Conservation (phyloP, 441 rosid species). For the Erodium texanum region DNA sequence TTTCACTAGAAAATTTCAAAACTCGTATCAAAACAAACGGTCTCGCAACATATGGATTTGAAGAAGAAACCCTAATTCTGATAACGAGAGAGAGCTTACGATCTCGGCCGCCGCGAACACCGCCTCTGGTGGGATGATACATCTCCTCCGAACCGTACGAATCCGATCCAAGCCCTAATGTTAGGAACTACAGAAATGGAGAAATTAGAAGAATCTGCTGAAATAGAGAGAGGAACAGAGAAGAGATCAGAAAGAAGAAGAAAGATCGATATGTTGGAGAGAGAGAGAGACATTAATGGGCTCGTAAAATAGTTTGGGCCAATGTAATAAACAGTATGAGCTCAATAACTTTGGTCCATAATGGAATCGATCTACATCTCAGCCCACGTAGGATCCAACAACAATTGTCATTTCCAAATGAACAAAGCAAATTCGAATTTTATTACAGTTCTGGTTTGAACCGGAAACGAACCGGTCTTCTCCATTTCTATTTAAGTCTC, state of each 20-base stretch:
- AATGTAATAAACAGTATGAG: neutral
- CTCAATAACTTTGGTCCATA: neutral
- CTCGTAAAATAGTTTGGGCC: no score
- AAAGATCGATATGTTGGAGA: neutral
- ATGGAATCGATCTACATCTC: no score
- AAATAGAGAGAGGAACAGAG: neutral
- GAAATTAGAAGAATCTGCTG: neutral
- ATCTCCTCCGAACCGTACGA: slow-evolving; percentile 20
- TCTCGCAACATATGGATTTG: neutral
- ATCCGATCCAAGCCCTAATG: neutral
- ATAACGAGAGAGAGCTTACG: slow-evolving; percentile 36
- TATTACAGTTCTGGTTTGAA: no score
- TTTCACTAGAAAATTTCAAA: neutral
- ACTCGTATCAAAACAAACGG: neutral
- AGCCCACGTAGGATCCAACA: no score
- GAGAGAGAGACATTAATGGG: no score
- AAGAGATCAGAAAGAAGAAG: neutral
- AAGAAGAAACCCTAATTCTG: neutral
- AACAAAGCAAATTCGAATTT: no score
- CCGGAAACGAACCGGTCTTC: no score
- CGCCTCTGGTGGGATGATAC: slow-evolving; percentile 98
- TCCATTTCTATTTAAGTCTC: no score
- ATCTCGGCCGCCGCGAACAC: slow-evolving; percentile 99
- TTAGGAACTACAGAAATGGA: neutral
- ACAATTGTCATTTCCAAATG: no score